Base-by-base conservation (phyloP, 495 filamentous ascomycete genomes). In the Lentithecium fluviatile region DNA sequence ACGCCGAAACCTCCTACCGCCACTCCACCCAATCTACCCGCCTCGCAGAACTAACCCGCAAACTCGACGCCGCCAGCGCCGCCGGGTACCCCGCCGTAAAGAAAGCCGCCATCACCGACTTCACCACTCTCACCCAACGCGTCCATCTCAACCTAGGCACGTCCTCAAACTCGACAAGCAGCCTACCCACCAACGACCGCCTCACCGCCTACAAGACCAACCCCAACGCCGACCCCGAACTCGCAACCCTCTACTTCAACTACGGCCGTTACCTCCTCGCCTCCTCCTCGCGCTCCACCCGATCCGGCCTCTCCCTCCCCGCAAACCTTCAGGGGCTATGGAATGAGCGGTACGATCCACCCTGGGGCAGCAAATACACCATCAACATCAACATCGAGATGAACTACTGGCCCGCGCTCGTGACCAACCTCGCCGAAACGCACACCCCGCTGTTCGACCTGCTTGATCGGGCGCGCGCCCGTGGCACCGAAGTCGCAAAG, bases 331-430 rank as follows among this genome's bases (percentile, higher is more conserved):
- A 85, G 65, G 81, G 81, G 5, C 75, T 83, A 38, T 84, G 80
- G 82, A 83, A 85, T 48, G 66, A 74, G 15, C 71, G 72, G 24
- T 80, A 78, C 54, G 66, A 67, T 46, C 76, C 79, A 0, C 70
- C 79, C 13, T 85, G 80, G 81, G 78, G 77, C 19, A 74, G 75
- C 48, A 82, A 80, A 51, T 84, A 76, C 66, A 84, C 82, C 2
- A 79, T 80, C 50, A 85, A 84, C 60, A 78, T 83, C 69, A 85
- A 85, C 37, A 23, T 20, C 50, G 73, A 84, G 67, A 85, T 85
- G 81, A 85, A 84, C 70, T 83, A 84, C 67, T 84, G 81, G 81
- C 75, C 73, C 2, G 74, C 77, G 15, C 71, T 75, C 45, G 45
- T 74, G 11, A 80, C 74, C 19, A 81, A 82, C 56, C 47, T 69